Base-by-base conservation (phyloP, 2,329 filamentous ascomycete genomes). In the Alternaria tenuissima region DNA sequence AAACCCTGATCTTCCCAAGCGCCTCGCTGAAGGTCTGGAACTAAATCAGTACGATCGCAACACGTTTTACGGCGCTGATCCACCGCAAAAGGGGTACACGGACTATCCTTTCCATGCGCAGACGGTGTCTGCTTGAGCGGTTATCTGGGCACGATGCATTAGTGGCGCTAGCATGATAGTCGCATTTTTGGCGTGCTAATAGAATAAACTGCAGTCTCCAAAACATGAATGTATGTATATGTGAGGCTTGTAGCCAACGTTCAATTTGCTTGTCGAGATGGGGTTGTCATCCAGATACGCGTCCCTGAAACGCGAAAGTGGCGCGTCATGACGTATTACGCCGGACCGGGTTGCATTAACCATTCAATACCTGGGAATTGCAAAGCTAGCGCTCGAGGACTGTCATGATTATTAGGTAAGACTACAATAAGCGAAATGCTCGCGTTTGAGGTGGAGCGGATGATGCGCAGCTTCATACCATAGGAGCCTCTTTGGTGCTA, bases 1-100 rank as follows among this genome's bases (percentile, higher is more conserved):
- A 20, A 84, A 83, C 51, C 81, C 82, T 1, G 82, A 84, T 71
- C 65, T 84, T 36, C 76, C 79, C 0, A 79, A 77, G 62, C 77
- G 81, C 48, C 59, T 84, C 20, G 70, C 74, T 18, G 74, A 82
- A 30, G 79, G 78, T 0, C 66, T 79, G 14, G 67, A 72, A 38
- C 67, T 84, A 44, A 76, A 75, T 4, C 63, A 69, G 22, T 82
- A 81, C 59, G 76, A 83, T 52, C 74, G 81, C n/a, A 66, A 70
- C 36, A 81, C 79, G 0, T 84, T 84, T 63, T 84, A 85, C 59
- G 75, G 71, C 12, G 71, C 75, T 7, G 72, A 78, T 41, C 71
- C 73, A 28, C 69, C 67, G n/a, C 55, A 69, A 32, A 78, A 77
- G 53, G 80, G 80, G 2, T 81, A 81, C 62, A 71, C 68, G 8